Evolutionary conservation across 2,329 filamentous ascomycete species (phyloP), one percentile per base, ranked within the genome.

Genomic region (Fonsecaea nubica): DNA sequence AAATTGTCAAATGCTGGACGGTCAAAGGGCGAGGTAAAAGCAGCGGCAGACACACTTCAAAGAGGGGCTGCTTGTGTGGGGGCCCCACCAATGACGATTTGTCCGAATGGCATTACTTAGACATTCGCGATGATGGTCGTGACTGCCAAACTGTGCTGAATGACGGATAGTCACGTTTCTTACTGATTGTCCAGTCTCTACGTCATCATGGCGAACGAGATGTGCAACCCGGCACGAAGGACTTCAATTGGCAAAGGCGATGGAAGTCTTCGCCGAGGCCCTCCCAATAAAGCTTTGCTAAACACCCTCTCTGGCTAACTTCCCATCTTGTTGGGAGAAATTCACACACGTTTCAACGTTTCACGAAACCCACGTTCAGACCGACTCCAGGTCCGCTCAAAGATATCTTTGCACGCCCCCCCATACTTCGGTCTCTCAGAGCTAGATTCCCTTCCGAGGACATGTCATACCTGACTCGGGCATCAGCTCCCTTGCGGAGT

Each of bases 401-500:
- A 55, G 30, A 55, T 55, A 15, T 36, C 53, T 50, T 50, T 50
- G 45, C 45, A 50, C 21, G 21, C 3, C 13, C 3, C 13, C 45
- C 18, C 9, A 12, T 50, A 12, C 40, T 7, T 45, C 18, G 15
- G 15, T 45, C 5, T 7, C 45, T 7, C 45, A 25, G 45, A 25
- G 9, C 10, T 8, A 25, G 18, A 36, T 52, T 45, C 30, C 36
- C 13, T 32, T 58, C 64, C n/a, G 63, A 18, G 18, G 65, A 18
- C 25, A 71, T 71, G 69, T 67, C 69, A 32, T 69, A 57, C 59
- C 64, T 71, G 36, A 53, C 62, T 30, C 64, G 69, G 7, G 45
- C 64, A 33, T 57, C 66, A 12, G 58, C 45, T 32, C 55, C 69
- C 18, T 55, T 68, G 33, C 66, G 64, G 30, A 62, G 57, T 40